Evolutionary conservation across 1,284 basidiomycete species (phyloP), one percentile per base, ranked within the genome.

Genomic region (Cryptococcus jaspeensis): DNA sequence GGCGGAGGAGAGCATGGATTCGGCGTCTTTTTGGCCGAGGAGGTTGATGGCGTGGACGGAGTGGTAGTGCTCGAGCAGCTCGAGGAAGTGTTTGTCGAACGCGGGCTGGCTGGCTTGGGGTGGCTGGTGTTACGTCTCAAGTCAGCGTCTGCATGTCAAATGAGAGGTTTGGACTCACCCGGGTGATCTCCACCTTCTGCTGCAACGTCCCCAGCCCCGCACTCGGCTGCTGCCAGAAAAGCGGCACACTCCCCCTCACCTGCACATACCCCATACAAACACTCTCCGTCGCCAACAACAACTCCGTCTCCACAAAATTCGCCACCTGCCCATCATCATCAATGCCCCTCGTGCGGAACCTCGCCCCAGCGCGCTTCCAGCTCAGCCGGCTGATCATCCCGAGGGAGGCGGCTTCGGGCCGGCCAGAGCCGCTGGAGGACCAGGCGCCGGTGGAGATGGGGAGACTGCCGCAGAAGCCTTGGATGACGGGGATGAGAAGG

Each of bases 191-290:
- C 37, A 96, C 92, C 45, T 86, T 84, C 61, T 94, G 92, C 41
- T 90, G 88, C 68, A 96, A 87, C 5, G 92, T 92, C 70, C 92
- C 89, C 43, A 92, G 74, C 2, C 71, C 77, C 47, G 66, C 57
- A 25, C 91, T 92, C 75, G 95, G 92, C 73, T 99, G 95, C 74
- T 98, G 93, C 95, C 95, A 99, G 72, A 98, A 99, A 57, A 98
- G 88, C 55, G 93, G 93, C 43, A 97, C 90, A 63, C 90, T 93
- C 57, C 96, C 95, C 60, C 95, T 86, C 41, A 95, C 84, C 82
- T 99, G 94, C 48, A 87, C 87, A 76, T 91, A 97, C 71, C 91
- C 93, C 73, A 92, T 86, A 71, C 85, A 88, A 63, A 90, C 84
- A 58, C 87, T 86, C 57, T 90, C 87, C 16, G 88, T 89, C 61